Percentiles rank a stretch among this genome's conserved stretches.
phyloP scores from a whole-genome alignment of 257 asterid species.

The Mitragyna speciosa region DNA sequence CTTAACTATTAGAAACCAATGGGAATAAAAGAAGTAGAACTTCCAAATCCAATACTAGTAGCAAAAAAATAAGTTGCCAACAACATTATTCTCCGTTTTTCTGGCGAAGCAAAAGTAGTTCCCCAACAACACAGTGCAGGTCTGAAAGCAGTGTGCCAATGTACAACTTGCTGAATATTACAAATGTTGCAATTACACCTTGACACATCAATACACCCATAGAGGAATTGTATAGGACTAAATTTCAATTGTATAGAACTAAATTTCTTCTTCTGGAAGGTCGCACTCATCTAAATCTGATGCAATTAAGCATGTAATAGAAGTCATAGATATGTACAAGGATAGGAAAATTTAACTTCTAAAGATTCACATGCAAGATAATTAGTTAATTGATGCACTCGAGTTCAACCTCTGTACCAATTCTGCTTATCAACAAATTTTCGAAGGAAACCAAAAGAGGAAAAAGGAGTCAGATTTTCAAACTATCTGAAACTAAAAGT shows the following conservation, averaged over 20 bases:
- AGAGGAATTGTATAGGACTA: not conserved
- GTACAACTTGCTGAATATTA: not conserved
- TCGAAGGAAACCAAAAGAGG: not conserved
- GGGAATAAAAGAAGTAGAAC: too few species aligned
- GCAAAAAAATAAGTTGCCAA: too few species aligned
- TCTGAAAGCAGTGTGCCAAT: not conserved
- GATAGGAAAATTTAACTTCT: not conserved
- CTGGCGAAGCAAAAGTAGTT: not conserved
- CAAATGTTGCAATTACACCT: not conserved
- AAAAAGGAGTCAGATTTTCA: not conserved
- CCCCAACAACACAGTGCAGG: not conserved
- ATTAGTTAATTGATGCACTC: not conserved
- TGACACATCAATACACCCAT: slow-evolving; percentile 1
- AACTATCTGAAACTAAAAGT: not conserved
- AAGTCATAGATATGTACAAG: not conserved
- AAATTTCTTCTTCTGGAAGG: not conserved
- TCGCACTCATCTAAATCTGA: not conserved
- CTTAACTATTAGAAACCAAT: too few species aligned
- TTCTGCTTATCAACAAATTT: not conserved
- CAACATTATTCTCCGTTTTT: not conserved
- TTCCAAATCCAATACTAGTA: too few species aligned
- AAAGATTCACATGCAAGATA: not conserved
- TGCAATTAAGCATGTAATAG: not conserved
- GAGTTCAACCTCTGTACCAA: not conserved
- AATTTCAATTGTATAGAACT: too few species aligned